These are phyloP conservation scores for Kwoniella bestiolae DNA, from an alignment of 768 basidiomycete species.

Conservation along the genomic window DNA sequence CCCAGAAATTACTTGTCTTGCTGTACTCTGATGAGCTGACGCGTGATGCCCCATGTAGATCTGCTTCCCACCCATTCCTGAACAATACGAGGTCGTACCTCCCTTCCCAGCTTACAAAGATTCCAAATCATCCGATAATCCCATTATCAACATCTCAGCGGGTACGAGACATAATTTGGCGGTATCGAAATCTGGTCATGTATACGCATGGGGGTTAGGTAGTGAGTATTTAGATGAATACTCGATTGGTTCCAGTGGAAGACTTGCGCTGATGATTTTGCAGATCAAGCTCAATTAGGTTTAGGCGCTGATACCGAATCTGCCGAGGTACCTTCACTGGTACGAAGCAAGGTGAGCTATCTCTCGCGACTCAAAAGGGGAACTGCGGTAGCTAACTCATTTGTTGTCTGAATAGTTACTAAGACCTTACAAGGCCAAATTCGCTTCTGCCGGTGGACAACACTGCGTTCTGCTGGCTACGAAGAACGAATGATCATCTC, in stretches of 20 bases:
- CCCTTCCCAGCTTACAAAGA: constrained; percentile 51
- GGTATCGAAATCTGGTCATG: constrained; percentile 57
- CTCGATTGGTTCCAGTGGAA: background rate
- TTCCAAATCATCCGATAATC: constrained; percentile 43
- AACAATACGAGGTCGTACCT: constrained; percentile 55
- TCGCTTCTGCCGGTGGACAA: constrained; percentile 57
- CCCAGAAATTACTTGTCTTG: constrained; percentile 3
- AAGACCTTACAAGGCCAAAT: constrained; percentile 43
- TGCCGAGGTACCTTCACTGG: constrained; percentile 55
- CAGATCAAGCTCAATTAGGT: constrained; percentile 58
- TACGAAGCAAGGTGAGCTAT: constrained; percentile 51
- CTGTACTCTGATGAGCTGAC: too few relatives aligned
- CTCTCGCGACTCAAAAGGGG: too few relatives aligned
- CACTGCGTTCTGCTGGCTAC: constrained; percentile 56
- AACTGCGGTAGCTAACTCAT: background rate
- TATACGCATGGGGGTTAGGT: constrained; percentile 60
- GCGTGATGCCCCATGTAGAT: constrained; percentile 40
- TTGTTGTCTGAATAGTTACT: constrained; percentile 20
- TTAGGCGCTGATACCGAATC: constrained; percentile 57
- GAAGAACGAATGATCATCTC: constrained; percentile 29
- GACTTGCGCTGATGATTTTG: too few relatives aligned
- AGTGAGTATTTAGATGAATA: constrained; percentile 51
- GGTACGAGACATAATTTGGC: constrained; percentile 60
- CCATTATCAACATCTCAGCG: constrained; percentile 57
- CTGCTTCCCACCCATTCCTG: constrained; percentile 59